These are phyloP conservation scores for Rhizopogon salebrosus DNA, from an alignment of 768 basidiomycete genomes.

Conservation along the genomic window DNA sequence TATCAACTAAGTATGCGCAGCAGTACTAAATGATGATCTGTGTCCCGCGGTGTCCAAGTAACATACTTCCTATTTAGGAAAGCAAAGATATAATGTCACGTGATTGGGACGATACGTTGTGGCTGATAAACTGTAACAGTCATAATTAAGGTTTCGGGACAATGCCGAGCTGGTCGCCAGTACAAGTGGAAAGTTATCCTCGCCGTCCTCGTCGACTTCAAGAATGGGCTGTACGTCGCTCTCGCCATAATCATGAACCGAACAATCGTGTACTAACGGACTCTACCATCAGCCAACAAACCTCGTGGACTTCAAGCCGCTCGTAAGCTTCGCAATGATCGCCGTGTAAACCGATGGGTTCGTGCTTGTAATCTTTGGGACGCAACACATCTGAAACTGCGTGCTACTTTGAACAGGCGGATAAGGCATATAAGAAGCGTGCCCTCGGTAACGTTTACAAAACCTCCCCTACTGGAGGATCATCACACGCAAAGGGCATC, in stretches of 20 bases:
- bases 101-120: constrained; percentile 8
- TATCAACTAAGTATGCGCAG: no score
- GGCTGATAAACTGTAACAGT: constrained; percentile 40
- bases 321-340: constrained; percentile 92
- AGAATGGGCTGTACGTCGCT: constrained; percentile 81
- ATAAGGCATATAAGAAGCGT: constrained; percentile 99
- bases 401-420: constrained; percentile 54
- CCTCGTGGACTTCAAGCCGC: constrained; percentile 98
- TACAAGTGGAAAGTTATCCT: constrained; percentile 14
- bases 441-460: constrained; percentile 99
- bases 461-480: constrained; percentile 98
- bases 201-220: constrained; percentile 50
- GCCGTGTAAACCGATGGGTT: constrained; percentile 97
- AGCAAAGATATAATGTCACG: no score
- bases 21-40: no score
- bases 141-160: constrained; percentile 37
- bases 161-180: constrained; percentile 20
- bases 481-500: constrained; percentile 99
- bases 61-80: no score
- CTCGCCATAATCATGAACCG: constrained; percentile 1
- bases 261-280: background rate
- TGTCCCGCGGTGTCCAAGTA: no score
- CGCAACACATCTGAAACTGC: constrained; percentile 10
- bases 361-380: constrained; percentile 24
- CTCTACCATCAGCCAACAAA: constrained; percentile 74